Evolutionary conservation across 169 alveolate species (phyloP), one percentile per base, ranked within the genome.

Genomic region (Toxoplasma gondii): DNA sequence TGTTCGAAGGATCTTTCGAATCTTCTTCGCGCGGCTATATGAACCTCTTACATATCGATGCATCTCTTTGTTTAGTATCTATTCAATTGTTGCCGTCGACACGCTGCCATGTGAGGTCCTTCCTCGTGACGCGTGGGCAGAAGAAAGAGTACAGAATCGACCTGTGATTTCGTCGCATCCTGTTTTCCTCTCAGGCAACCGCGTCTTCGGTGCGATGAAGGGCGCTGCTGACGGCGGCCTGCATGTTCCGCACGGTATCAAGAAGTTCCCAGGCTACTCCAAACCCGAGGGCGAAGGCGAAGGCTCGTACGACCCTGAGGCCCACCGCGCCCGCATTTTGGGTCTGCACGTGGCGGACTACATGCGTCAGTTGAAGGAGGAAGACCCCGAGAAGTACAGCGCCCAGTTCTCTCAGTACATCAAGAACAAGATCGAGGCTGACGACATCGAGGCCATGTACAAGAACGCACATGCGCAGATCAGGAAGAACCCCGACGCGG

Each of bases 171-270:
- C 27, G 58, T 9, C 58, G 58, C 0, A 12, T 49, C 27, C 12
- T 5, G 10, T 5, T 49, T 49, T 49, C 22, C 27, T 49, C 58
- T 17, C 94, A 80, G 99, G 99, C 54, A 98, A 98, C 98, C 99
- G 99, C 95, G 99, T 99, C 67, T 99, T 99, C 97, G 99, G 99
- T 83, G 99, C 99, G 78, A 97, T 99, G 98, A 99, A 99, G 98
- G 99, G 99, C 44, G 99, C 99, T 80, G 98, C 98, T 81, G 99
- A 99, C 96, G 99, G 99, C 54, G 99, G 99, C 49, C 96, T 99
- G 87, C 98, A 99, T 96, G 98, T 99, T 84, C 99, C 99, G n/a
- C 99, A 99, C 98, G 97, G 98, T 91, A 98, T 97, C 97, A 98
- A 98, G 97, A 98, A 99, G 95, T 99, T 99, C 99, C 99, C 99